Percentiles rank a stretch among this genome's conserved stretches.
Evolutionary conservation across 768 basidiomycete genomes (phyloP).

Genomic region (Tricholoma bakamatsutake): DNA sequence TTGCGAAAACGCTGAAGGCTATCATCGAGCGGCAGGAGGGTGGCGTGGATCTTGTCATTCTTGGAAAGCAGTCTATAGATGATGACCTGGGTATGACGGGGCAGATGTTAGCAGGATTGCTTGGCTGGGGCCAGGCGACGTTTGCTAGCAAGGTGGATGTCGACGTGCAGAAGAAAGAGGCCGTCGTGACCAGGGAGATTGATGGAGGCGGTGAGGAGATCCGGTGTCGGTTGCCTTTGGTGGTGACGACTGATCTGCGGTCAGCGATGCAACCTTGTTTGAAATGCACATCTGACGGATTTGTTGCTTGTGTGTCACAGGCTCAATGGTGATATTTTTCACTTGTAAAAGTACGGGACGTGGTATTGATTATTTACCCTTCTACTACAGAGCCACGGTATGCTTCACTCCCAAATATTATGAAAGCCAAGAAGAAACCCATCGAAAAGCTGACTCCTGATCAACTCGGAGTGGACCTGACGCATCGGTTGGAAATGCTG

Average conservation of each 20-base stretch:
- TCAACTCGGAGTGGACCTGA: slow-evolving; percentile 81
- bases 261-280: slow-evolving; percentile 29
- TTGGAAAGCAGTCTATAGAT: slow-evolving; percentile 98
- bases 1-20: slow-evolving; percentile 81
- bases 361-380: slow-evolving; percentile 2
- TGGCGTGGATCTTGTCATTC: slow-evolving; percentile 77
- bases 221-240: slow-evolving; percentile 69
- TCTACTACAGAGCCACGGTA: slow-evolving; percentile 80
- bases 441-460: slow-evolving; percentile 74
- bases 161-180: slow-evolving; percentile 55
- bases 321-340: slow-evolving; percentile 54
- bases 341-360: background rate
- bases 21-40: slow-evolving; percentile 59
- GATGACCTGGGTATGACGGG: slow-evolving; percentile 95
- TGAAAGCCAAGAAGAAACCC: slow-evolving; percentile 99
- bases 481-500: slow-evolving; percentile 77
- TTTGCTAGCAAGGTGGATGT: slow-evolving; percentile 88
- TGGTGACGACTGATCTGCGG: slow-evolving; percentile 92
- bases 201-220: slow-evolving; percentile 92
- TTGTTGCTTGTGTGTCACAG: slow-evolving; percentile 26
- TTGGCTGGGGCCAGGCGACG: slow-evolving; percentile 92
- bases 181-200: slow-evolving; percentile 79
- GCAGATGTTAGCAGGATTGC: slow-evolving; percentile 92
- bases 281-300: background rate
- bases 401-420: slow-evolving; percentile 94